Evolutionary conservation across 148 eudicot genomes (phyloP), one percentile per base, ranked within the genome.

Genomic region (Arbutus unedo): DNA sequence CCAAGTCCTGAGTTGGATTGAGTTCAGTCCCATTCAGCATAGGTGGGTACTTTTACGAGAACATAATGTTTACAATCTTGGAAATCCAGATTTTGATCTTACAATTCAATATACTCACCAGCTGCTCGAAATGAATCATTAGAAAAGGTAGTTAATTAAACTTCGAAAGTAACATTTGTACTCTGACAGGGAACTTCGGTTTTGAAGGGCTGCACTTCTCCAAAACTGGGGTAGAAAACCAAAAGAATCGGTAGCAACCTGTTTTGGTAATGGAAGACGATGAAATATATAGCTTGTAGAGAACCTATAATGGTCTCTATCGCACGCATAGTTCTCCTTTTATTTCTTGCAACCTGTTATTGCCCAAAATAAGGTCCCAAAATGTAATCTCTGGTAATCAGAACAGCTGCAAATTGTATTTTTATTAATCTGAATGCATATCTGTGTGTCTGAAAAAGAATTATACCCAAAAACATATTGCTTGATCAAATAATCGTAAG

Each of bases 371-470:
- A 67, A 31, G 25, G 14, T 67, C 44, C 43, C 45, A 31, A 64
- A 67, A 7, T 67, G 38, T 67, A 31, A 31, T 67, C 72, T 67
- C 72, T 25, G 31, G 47, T 21, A 74, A 74, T 47, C 15, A 19
- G 53, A 47, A 74, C 11, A 74, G 77, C 53, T 47, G 77, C 53
- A 74, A 74, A 74, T 44, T 74, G 75, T 71, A 5, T 41, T 38
- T 14, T 16, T 43, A 71, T 44, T 16, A 70, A 41, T 71, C 44
- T 3, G 6, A 68, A 68, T 45, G 31, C 73, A 71, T 6, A 44
- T 43, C 43, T 70, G n/a, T 16, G n/a, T 74, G 14, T 21, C 50
- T n/a, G 31, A 55, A n/a, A 47, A 11, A 9, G 53, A 44, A n/a
- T 74, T 48, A 21, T 74, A 48, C 25, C 38, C 55, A 49, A 72